A percentile compares a stretch with the other conserved stretches of the same genome.
phyloP scores from a whole-genome alignment of 768 basidiomycete species.

The Boletus huronensis region DNA sequence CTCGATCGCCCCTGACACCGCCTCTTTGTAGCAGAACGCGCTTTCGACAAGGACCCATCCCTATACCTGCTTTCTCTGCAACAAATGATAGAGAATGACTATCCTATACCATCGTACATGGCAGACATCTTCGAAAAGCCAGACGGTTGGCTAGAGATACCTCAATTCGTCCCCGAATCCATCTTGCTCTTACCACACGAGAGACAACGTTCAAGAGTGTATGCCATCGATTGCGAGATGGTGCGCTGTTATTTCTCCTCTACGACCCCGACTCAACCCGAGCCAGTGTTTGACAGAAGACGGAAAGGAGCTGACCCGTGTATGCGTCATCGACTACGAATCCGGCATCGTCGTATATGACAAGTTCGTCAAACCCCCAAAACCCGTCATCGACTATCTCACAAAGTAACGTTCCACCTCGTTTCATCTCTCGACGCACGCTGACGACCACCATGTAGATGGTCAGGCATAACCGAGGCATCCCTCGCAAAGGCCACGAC shows the following conservation, averaged over 20 bases:
- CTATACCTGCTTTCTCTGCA: conserved; percentile 73
- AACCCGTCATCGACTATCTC: conserved; percentile 87
- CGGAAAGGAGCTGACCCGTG: conserved; percentile 84
- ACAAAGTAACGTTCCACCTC: conserved; percentile 55
- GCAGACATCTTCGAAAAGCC: conserved; percentile 64
- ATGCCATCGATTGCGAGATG: conserved; percentile 97
- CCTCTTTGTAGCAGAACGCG: conserved; percentile 48
- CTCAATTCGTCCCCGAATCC: conserved; percentile 39
- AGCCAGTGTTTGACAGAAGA: conserved; percentile 81
- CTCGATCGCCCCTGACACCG: conserved; percentile 3
- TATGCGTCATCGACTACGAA: conserved; percentile 78
- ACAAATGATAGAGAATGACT: conserved; percentile 94
- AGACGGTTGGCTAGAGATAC: conserved; percentile 81
- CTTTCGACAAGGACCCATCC: conserved; percentile 59
- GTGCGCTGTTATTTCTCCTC: conserved; percentile 39
- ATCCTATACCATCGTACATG: conserved; percentile 84
- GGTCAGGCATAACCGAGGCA: conserved; percentile 89
- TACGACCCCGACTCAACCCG: not conserved
- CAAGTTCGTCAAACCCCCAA: conserved; percentile 82
- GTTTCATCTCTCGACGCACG: too few species aligned
- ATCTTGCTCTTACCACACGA: conserved; percentile 31
- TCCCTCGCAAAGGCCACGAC: conserved; percentile 68
- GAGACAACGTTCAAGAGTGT: conserved; percentile 48
- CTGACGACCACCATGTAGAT: conserved; percentile 42
- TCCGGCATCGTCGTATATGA: conserved; percentile 79